phyloP scores from a whole-genome alignment of 495 filamentous ascomycete species.

The Penicillium angulare region DNA sequence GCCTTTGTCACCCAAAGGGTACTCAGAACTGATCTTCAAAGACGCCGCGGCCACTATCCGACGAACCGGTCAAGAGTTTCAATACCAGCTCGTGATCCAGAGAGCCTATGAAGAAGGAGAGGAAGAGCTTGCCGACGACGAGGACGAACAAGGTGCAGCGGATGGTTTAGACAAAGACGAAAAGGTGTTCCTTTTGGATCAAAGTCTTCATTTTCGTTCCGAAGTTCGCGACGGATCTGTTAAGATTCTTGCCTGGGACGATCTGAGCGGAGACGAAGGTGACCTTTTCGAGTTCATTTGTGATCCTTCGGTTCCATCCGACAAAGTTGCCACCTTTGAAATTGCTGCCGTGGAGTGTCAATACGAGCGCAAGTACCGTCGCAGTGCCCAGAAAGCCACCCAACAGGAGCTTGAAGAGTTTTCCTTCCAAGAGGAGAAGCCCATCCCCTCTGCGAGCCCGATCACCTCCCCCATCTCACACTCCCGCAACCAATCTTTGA shows the following conservation, averaged over 20 bases:
- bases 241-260: constrained; percentile 89
- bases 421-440: constrained; percentile 72
- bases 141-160: constrained; percentile 74
- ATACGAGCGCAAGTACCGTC: constrained; percentile 91
- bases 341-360: constrained; percentile 87
- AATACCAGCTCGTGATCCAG: constrained; percentile 96
- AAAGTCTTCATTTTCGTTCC: constrained; percentile 81
- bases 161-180: constrained; percentile 83
- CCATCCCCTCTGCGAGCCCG: constrained; percentile 81
- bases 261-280: constrained; percentile 87
- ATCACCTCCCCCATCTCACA: constrained; percentile 61
- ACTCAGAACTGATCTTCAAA: constrained; percentile 98
- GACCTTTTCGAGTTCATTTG: constrained; percentile 97
- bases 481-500: constrained; percentile 29
- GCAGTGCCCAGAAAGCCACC: constrained; percentile 73
- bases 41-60: constrained; percentile 91
- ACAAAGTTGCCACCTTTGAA: constrained; percentile 77
- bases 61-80: constrained; percentile 87
- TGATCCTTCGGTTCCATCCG: constrained; percentile 65
- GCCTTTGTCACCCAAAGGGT: constrained; percentile 91
- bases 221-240: constrained; percentile 74
- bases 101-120: constrained; percentile 97
- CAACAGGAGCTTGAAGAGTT: constrained; percentile 79
- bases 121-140: constrained; percentile 81
- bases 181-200: constrained; percentile 93